Conservation (phyloP, 495 filamentous ascomycete genomes). For the Talaromyces borbonicus region DNA sequence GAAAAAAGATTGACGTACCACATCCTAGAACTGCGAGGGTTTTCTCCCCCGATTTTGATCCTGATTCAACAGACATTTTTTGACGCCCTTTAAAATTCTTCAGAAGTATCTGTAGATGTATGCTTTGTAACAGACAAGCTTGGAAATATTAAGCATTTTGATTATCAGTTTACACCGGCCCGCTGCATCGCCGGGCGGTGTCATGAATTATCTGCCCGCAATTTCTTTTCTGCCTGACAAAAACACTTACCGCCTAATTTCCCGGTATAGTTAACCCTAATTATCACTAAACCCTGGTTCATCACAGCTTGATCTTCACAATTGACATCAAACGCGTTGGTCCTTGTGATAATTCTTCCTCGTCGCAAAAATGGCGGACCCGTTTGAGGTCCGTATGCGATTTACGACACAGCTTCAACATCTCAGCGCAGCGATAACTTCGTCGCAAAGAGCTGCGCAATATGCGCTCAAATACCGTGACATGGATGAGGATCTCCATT, state of each 20-base stretch:
- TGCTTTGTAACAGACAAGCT: too few relatives aligned
- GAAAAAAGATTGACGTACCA: too few relatives aligned
- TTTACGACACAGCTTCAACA: conserved; percentile 83
- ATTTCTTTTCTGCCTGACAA: conserved; percentile 4
- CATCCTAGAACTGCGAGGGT: conserved; percentile 65
- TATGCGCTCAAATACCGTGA: conserved; percentile 91
- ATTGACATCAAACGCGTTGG: too few relatives aligned
- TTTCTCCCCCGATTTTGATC: conserved; percentile 27
- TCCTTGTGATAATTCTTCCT: too few relatives aligned
- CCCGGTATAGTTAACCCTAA: too few relatives aligned
- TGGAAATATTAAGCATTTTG: too few relatives aligned
- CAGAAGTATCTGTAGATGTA: too few relatives aligned
- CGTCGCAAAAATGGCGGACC: conserved; percentile 66
- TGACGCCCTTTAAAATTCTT: too few relatives aligned
- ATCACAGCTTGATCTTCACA: background rate
- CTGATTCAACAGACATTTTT: background rate
- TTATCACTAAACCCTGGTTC: too few relatives aligned
- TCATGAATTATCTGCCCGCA: background rate
- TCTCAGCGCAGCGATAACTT: conserved; percentile 79
- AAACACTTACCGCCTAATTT: conserved; percentile 4
- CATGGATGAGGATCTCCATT: conserved; percentile 92
- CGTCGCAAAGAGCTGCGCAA: conserved; percentile 83
- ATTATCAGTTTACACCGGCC: background rate
- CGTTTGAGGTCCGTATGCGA: conserved; percentile 96
- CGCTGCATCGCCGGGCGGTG: conserved; percentile 1